Conservation (phyloP, 495 filamentous ascomycete species). For the Aspergillus leporis region DNA sequence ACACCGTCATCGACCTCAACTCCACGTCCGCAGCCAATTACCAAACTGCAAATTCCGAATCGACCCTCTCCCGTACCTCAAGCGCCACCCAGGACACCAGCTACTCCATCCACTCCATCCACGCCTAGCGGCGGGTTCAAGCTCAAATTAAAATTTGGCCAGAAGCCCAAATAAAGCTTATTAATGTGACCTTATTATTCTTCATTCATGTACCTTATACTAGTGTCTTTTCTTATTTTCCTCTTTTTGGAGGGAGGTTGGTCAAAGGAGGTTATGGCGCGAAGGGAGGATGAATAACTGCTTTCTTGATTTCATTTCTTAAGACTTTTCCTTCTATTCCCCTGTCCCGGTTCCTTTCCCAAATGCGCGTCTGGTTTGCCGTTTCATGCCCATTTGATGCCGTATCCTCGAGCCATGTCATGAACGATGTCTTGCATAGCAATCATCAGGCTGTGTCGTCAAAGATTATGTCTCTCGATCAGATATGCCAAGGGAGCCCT, state of each 20-base stretch:
- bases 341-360: constrained; percentile 12
- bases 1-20: constrained; percentile 24
- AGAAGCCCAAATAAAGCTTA: constrained; percentile 33
- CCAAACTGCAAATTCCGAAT: constrained; percentile 44
- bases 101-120: constrained; percentile 33
- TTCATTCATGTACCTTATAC: constrained; percentile 22
- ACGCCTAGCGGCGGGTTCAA: constrained; percentile 41
- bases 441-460: constrained; percentile 14
- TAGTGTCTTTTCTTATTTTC: constrained; percentile 12
- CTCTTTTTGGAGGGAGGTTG: constrained; percentile 14
- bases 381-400: constrained; percentile 11
- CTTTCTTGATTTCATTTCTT: constrained; percentile 9
- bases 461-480: constrained; percentile 1
- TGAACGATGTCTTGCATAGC: constrained; percentile 19
- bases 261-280: constrained; percentile 18
- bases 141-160: constrained; percentile 46
- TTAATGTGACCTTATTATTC: constrained; percentile 5
- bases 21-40: constrained; percentile 20
- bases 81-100: constrained; percentile 20
- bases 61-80: constrained; percentile 25
- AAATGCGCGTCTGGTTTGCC: constrained; percentile 7
- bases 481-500: constrained; percentile 8
- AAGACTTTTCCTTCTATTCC: constrained; percentile 13
- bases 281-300: constrained; percentile 15
- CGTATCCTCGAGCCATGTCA: constrained; percentile 6